Conservation (phyloP, 1,284 basidiomycete species). For the Pisolithus thermaeus region DNA sequence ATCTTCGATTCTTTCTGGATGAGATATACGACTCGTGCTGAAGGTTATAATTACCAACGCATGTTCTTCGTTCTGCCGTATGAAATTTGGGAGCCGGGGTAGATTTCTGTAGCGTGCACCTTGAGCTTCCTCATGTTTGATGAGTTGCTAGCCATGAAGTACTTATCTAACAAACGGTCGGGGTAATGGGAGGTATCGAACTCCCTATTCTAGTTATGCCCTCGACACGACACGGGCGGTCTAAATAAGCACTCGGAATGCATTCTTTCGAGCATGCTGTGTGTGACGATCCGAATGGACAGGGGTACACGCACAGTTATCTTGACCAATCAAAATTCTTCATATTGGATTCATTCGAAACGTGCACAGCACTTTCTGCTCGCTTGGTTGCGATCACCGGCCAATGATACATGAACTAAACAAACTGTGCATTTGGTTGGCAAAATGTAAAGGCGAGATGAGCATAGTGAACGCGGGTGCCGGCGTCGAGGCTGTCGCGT, state of each 20-base stretch:
- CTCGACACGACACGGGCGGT: not conserved
- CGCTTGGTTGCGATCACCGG: not conserved
- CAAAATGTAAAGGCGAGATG: not conserved
- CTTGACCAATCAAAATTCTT: not conserved
- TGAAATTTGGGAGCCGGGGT: not conserved
- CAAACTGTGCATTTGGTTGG: not conserved
- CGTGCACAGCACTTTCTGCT: not conserved
- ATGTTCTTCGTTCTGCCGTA: not conserved
- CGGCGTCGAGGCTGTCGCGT: not conserved
- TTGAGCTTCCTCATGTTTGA: constrained; percentile 1
- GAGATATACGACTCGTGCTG: not conserved
- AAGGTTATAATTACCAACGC: not conserved
- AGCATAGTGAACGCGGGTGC: not conserved
- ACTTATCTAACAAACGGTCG: not conserved
- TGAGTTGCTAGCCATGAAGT: not conserved
- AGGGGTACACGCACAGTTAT: not conserved
- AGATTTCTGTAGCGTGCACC: not conserved
- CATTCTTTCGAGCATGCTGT: not conserved
- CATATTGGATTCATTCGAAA: not conserved
- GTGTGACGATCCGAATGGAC: not conserved
- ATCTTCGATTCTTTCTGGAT: not conserved
- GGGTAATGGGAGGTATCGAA: not conserved
- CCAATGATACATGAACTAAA: not conserved
- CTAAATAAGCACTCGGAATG: no score
- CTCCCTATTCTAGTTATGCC: not conserved